A percentile compares a stretch with the other conserved stretches of the same genome.
Conservation (phyloP, 768 basidiomycete species). For the Boletus subcaerulescens region DNA sequence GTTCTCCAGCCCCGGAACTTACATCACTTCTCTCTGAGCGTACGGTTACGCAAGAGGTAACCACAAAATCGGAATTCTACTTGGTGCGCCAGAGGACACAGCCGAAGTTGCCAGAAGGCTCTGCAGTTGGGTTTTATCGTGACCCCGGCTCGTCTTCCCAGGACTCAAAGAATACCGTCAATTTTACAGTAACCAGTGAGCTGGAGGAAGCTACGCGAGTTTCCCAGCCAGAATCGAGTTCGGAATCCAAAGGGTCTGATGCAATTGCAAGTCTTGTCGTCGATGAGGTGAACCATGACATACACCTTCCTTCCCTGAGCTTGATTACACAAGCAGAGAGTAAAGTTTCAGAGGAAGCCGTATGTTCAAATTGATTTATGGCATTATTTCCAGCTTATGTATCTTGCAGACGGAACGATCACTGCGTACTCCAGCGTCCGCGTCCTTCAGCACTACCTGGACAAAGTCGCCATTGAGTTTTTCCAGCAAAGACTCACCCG, state of each 20-base stretch:
- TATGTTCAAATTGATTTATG: slow-evolving; percentile 31
- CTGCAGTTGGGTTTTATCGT: slow-evolving; percentile 71
- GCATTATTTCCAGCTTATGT: slow-evolving; percentile 10
- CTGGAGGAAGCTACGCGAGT: slow-evolving; percentile 40
- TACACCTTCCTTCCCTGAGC: slow-evolving; percentile 16
- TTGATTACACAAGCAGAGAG: slow-evolving; percentile 39
- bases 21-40: slow-evolving; percentile 21
- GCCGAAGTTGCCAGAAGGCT: slow-evolving; percentile 70
- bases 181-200: slow-evolving; percentile 80
- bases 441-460: slow-evolving; percentile 45
- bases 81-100: slow-evolving; percentile 48
- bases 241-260: slow-evolving; percentile 6
- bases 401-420: slow-evolving; percentile 39
- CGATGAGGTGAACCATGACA: slow-evolving; percentile 6
- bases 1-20: slow-evolving; percentile 62
- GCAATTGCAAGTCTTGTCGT: slow-evolving; percentile 7
- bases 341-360: slow-evolving; percentile 54
- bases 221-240: slow-evolving; percentile 16
- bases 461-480: slow-evolving; percentile 49
- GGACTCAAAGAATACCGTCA: slow-evolving; percentile 51
- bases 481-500: slow-evolving; percentile 63
- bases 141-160: slow-evolving; percentile 52
- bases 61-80: slow-evolving; percentile 24
- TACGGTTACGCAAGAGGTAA: slow-evolving; percentile 34
- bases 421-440: slow-evolving; percentile 46